Base-by-base conservation (phyloP, 768 basidiomycete genomes). In the Tulasnella sp. region DNA sequence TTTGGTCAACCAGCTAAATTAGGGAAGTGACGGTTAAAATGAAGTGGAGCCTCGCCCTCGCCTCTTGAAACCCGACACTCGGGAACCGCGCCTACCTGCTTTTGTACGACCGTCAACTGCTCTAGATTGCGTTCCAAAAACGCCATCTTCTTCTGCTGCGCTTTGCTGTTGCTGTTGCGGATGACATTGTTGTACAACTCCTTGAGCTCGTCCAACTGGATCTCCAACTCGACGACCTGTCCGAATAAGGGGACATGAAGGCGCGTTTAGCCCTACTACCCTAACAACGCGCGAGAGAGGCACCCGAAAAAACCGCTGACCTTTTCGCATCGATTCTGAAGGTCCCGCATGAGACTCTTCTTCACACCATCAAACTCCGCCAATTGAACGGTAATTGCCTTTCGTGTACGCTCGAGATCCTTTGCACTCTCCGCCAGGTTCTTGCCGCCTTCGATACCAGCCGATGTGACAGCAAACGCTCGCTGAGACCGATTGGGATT, bases 321-420 rank as follows among this genome's bases (percentile, higher is more conserved):
- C 91, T 99, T 99, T 87, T 99, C 97, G 83, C 97, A 99, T 37
- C 97, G 96, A 83, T 99, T 98, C 85, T 98, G 97, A 80, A 99
- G 85, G 86, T 99, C 97, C 45, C 95, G 91, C 93, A 99, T 97
- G 78, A 99, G 89, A 69, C 93, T 97, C 86, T 97, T 97, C 88
- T 99, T 99, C 80, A 97, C 96, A 25, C 93, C 92, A 82, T 99
- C 97, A 83, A 99, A 99, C 82, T 99, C 97, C 77, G 96, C 94
- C 77, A 97, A 90, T 81, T 99, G 97, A n/a, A 96, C 92, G 78
- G 95, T 97, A 84, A 97, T 96, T 15, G 94, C 93, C 84, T 97
- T 98, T 79, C 97, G 90, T 67, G 94, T 95, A 76, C 97, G 89
- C 84, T 99, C 97, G 79, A 98, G 89, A 84, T 99, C 97, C 84